A percentile compares a stretch with the other conserved stretches of the same genome.
Conservation (phyloP, 1,284 basidiomycete species). For the Schizopora paradoxa region DNA sequence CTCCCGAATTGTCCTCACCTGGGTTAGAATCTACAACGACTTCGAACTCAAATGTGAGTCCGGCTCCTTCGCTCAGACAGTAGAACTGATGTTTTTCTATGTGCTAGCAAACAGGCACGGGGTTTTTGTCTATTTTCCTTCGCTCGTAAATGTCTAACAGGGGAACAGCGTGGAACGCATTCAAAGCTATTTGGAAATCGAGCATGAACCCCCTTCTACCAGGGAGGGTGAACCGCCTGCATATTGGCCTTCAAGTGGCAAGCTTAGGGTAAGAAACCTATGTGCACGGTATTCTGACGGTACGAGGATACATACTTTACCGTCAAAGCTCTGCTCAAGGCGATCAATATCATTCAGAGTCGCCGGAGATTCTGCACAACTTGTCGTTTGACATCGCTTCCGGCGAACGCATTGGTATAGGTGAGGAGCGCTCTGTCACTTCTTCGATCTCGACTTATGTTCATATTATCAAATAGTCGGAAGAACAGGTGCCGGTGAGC, state of each 20-base stretch:
- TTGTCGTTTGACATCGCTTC: conserved; percentile 34
- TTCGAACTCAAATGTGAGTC: conserved; percentile 12
- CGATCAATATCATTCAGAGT: conserved; percentile 5
- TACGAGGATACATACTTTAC: neutral
- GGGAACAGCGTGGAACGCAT: conserved; percentile 34
- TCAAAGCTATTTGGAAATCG: conserved; percentile 37
- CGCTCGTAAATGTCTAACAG: neutral
- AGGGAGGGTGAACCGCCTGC: conserved; percentile 9
- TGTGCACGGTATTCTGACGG: conserved; percentile 21
- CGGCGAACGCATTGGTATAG: conserved; percentile 40
- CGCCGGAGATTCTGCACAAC: conserved; percentile 35
- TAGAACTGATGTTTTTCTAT: neutral
- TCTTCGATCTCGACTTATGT: conserved; percentile 6
- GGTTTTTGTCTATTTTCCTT: too few species aligned
- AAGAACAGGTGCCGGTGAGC: conserved; percentile 34
- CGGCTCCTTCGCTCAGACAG: neutral
- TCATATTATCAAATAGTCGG: conserved; percentile 22
- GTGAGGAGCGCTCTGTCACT: conserved; percentile 11
- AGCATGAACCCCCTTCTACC: conserved; percentile 32
- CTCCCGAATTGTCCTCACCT: conserved; percentile 9
- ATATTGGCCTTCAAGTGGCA: conserved; percentile 70
- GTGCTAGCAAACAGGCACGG: conserved; percentile 1
- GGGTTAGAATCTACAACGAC: conserved; percentile 16
- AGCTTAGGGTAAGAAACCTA: conserved; percentile 47
- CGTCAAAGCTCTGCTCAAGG: conserved; percentile 7